These are phyloP conservation scores for Lasiosphaeria miniovina DNA, from an alignment of 495 filamentous ascomycete species.

Conservation along the genomic window DNA sequence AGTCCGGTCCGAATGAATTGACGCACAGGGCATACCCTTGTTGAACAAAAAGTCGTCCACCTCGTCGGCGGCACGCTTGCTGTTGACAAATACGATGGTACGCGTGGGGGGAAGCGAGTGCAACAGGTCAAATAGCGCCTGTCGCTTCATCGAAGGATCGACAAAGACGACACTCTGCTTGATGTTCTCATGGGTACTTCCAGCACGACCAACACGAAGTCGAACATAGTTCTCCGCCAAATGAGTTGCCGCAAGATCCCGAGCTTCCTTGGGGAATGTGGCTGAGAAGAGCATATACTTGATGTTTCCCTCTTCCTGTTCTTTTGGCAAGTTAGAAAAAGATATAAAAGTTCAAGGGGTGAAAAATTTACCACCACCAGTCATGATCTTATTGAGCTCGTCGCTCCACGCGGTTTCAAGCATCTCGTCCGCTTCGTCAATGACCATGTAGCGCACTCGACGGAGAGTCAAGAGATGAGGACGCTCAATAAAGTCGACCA, in stretches of 20 bases:
- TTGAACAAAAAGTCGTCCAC: constrained; percentile 88
- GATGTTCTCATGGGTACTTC: constrained; percentile 75
- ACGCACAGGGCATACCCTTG: constrained; percentile 70
- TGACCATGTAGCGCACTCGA: constrained; percentile 77
- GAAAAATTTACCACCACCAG: constrained; percentile 64
- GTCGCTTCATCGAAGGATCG: constrained; percentile 59
- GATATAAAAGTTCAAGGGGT: background rate
- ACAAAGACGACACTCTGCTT: constrained; percentile 69
- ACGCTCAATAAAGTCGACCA: constrained; percentile 76
- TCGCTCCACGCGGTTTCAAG: constrained; percentile 71
- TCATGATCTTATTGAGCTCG: constrained; percentile 67
- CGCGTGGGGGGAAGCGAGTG: constrained; percentile 63
- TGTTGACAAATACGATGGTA: constrained; percentile 92
- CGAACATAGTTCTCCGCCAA: constrained; percentile 69
- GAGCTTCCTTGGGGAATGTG: constrained; percentile 77
- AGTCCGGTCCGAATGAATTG: constrained; percentile 82
- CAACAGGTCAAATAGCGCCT: constrained; percentile 71
- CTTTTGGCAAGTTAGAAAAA: constrained; percentile 35
- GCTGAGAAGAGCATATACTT: constrained; percentile 92
- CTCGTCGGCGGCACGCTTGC: constrained; percentile 67
- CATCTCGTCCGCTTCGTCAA: constrained; percentile 96
- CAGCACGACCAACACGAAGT: constrained; percentile 80
- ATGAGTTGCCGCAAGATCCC: constrained; percentile 70
- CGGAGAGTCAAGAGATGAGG: constrained; percentile 63
- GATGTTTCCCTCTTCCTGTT: constrained; percentile 75